Conservation (phyloP, 1,139 yeast genomes). For the Trichomonascaceae sp. region DNA sequence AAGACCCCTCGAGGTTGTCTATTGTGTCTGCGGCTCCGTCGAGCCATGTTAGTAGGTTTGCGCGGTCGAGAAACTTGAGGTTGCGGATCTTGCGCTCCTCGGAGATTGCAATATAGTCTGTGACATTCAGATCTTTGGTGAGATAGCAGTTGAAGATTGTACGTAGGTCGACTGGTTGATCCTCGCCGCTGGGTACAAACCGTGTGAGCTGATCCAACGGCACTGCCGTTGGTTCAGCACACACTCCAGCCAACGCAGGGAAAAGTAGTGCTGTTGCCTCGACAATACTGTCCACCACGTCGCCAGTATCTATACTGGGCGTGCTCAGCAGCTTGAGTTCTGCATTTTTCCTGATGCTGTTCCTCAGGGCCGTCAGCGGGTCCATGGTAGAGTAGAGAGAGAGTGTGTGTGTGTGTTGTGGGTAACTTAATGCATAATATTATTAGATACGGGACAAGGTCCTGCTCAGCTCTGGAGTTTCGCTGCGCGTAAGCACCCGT, state of each 20-base stretch:
- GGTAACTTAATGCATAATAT: too few species aligned
- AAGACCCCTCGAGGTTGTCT: slow-evolving; percentile 15
- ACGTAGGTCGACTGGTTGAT: slow-evolving; percentile 34
- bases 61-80: slow-evolving; percentile 73
- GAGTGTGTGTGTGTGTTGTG: too few species aligned
- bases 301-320: not conserved
- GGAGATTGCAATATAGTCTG: slow-evolving; percentile 72
- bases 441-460: too few species aligned
- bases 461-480: too few species aligned
- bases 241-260: slow-evolving; percentile 14
- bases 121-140: slow-evolving; percentile 58
- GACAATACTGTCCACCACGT: slow-evolving; percentile 13
- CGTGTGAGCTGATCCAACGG: slow-evolving; percentile 38
- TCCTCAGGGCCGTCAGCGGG: not conserved
- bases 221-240: slow-evolving; percentile 11
- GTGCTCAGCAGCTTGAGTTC: not conserved
- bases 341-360: not conserved
- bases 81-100: slow-evolving; percentile 51
- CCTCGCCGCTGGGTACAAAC: slow-evolving; percentile 38
- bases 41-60: slow-evolving; percentile 73
- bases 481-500: too few species aligned
- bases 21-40: slow-evolving; percentile 37
- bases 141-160: slow-evolving; percentile 74
- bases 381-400: too few species aligned
- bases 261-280: slow-evolving; percentile 13